Evolutionary conservation across 1,284 basidiomycete species (phyloP).

Genomic region (Cutaneotrichosporon cutaneum): DNA sequence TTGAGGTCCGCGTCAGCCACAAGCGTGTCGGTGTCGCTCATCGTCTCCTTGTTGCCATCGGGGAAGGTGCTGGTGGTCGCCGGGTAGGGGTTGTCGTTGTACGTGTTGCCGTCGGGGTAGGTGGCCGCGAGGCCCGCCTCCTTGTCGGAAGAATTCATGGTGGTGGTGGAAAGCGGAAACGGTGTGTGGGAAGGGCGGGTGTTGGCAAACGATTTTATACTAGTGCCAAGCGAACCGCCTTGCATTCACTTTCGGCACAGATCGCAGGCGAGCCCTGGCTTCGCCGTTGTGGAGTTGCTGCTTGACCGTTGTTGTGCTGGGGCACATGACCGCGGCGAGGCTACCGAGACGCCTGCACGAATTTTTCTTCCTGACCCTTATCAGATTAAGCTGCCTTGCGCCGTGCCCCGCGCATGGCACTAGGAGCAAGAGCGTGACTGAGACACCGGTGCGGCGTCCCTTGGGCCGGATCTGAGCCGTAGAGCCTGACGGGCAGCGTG

Average conservation of each 20-base stretch:
- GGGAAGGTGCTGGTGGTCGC: not conserved
- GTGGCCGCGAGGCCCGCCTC: not conserved
- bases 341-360: no score
- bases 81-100: not conserved
- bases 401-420: no score
- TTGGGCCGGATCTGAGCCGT: no score
- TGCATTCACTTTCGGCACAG: not conserved
- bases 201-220: not conserved
- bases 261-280: not conserved
- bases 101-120: not conserved
- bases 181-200: not conserved
- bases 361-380: not conserved
- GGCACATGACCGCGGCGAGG: not conserved
- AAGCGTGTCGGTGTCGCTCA: not conserved
- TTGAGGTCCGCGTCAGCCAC: not conserved
- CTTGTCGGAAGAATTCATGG: not conserved
- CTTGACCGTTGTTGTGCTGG: not conserved
- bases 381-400: not conserved
- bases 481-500: no score
- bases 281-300: no score
- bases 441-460: no score
- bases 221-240: not conserved
- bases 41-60: not conserved
- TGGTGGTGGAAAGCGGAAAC: not conserved
- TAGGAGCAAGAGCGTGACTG: no score